Conservation (phyloP, 192 early-diverging fungal species). For the Tieghemiomyces parasiticus region DNA sequence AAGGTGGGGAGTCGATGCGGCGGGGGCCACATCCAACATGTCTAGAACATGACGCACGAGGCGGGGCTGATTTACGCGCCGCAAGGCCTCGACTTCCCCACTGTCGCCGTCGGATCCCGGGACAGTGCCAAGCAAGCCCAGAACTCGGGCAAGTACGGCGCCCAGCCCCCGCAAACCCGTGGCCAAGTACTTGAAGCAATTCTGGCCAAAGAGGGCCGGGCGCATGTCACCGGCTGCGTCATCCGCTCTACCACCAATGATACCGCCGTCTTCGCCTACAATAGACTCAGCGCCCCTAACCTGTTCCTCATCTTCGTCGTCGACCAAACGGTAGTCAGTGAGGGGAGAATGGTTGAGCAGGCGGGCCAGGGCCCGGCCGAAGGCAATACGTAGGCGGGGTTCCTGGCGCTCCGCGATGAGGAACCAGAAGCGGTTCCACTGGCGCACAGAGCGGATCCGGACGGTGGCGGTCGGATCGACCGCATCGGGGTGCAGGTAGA, state of each 20-base stretch:
- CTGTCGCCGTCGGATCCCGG: too few species aligned
- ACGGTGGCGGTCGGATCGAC: background rate
- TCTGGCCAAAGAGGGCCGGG: background rate
- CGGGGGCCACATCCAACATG: constrained; percentile 7
- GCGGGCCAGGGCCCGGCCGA: constrained; percentile 4
- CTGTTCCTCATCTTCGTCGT: too few species aligned
- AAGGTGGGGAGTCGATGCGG: background rate
- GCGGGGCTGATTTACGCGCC: background rate
- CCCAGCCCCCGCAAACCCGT: background rate
- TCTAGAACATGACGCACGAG: constrained; percentile 6
- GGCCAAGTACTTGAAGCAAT: background rate
- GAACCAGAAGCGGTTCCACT: constrained; percentile 9
- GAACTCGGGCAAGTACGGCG: background rate
- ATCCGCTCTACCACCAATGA: background rate
- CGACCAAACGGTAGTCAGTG: background rate
- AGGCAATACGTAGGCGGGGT: background rate
- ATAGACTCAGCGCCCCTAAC: too few species aligned
- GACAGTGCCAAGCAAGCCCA: background rate
- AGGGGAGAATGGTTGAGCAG: background rate
- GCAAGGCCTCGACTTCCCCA: background rate
- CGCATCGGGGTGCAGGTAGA: background rate
- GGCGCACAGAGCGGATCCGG: background rate
- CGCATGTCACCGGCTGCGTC: background rate
- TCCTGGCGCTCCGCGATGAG: constrained; percentile 8
- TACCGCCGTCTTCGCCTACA: too few species aligned